Evolutionary conservation across 345 rosid genomes (phyloP).

Genomic region (Balakata baccata): DNA sequence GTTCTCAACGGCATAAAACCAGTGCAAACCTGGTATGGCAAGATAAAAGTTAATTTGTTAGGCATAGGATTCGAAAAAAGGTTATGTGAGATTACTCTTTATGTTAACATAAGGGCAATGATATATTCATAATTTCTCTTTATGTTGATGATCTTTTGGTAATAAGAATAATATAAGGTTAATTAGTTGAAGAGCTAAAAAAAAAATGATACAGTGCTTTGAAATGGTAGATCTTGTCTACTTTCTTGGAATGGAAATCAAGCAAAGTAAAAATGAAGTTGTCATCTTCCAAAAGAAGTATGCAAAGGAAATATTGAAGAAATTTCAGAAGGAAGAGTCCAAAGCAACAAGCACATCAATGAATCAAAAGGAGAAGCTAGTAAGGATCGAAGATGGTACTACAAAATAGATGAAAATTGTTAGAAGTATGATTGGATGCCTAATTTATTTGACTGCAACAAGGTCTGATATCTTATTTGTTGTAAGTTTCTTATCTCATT

Average conservation of each 20-base stretch:
- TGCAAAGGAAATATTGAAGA: neutral
- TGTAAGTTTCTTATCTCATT: neutral
- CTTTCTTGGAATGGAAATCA: too few relatives aligned
- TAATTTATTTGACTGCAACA: neutral
- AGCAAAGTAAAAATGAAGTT: too few relatives aligned
- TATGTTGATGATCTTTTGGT: too few relatives aligned
- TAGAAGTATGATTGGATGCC: neutral
- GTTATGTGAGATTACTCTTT: neutral
- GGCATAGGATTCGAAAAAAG: neutral
- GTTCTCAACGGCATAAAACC: neutral
- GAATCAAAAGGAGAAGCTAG: neutral
- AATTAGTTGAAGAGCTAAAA: too few relatives aligned
- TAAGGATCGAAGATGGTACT: neutral
- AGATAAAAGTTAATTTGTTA: neutral
- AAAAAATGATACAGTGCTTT: too few relatives aligned
- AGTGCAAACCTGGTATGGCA: neutral
- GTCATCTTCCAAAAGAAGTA: neutral
- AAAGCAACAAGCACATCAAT: neutral
- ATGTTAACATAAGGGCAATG: too few relatives aligned
- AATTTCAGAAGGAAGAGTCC: neutral
- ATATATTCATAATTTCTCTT: too few relatives aligned
- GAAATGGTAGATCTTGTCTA: too few relatives aligned
- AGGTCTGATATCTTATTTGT: neutral
- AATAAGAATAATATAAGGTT: too few relatives aligned
- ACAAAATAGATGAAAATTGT: neutral